Conservation (phyloP, 2,329 filamentous ascomycete genomes). For the Triangularia setosa region DNA sequence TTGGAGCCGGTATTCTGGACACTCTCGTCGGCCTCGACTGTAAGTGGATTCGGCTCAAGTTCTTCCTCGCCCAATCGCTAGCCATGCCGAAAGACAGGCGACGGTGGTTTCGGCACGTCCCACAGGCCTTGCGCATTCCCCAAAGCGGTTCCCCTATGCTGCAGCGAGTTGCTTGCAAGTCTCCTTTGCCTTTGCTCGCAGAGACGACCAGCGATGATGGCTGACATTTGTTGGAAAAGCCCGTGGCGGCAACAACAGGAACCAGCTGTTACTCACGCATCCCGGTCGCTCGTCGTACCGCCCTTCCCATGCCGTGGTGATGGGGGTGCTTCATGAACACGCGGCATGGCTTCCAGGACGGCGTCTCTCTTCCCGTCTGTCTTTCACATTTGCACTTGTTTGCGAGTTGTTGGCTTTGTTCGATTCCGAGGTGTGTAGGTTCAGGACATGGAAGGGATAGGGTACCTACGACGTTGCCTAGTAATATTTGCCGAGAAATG, state of each 20-base stretch:
- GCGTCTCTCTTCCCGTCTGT: neutral
- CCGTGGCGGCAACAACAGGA: neutral
- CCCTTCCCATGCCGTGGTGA: neutral
- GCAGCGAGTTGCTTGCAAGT: neutral
- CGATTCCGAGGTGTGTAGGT: neutral
- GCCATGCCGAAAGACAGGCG: neutral
- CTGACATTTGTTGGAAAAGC: neutral
- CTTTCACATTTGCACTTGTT: neutral
- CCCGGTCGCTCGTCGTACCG: neutral
- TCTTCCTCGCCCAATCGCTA: neutral
- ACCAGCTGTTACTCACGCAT: neutral
- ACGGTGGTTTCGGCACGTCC: neutral
- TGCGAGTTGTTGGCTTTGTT: neutral
- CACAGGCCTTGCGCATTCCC: neutral
- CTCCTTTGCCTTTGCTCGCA: neutral
- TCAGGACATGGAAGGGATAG: neutral
- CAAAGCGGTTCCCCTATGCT: neutral
- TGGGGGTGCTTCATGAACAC: neutral
- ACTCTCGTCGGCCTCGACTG: neutral
- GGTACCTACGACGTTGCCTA: neutral
- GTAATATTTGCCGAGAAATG: neutral
- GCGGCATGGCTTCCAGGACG: neutral
- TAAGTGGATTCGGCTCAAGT: neutral
- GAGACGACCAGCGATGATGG: neutral
- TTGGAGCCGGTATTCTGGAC: neutral